Percentiles rank a stretch among this genome's conserved stretches.
Evolutionary conservation across 2,329 filamentous ascomycete species (phyloP).

Genomic region (Aureobasidium sp.): DNA sequence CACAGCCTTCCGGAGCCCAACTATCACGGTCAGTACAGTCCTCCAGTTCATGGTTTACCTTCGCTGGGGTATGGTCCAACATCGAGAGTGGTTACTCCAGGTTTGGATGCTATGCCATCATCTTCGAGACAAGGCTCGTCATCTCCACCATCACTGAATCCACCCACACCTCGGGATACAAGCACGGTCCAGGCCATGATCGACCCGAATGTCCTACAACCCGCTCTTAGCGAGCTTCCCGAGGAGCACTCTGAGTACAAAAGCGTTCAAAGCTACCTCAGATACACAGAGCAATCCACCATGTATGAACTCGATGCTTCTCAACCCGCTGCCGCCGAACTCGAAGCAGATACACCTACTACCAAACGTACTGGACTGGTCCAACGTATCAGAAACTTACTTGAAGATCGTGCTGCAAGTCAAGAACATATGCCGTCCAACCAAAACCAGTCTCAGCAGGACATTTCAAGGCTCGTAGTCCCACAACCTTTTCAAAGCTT

Average conservation of each 20-base stretch:
- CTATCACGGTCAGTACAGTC: background rate
- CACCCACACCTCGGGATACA: constrained; percentile 36
- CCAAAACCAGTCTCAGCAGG: background rate
- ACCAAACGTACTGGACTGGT: constrained; percentile 29
- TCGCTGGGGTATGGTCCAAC: constrained; percentile 17
- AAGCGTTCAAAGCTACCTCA: constrained; percentile 30
- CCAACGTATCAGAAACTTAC: constrained; percentile 36
- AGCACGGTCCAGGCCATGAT: constrained; percentile 30
- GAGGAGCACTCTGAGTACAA: constrained; percentile 31
- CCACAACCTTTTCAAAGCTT: background rate
- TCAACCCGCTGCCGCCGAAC: constrained; percentile 6
- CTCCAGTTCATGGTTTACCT: background rate
- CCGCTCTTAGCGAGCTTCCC: constrained; percentile 25
- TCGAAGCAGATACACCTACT: constrained; percentile 3
- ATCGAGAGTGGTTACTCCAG: constrained; percentile 28
- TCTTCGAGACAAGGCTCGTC: constrained; percentile 39
- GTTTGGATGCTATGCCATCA: constrained; percentile 34
- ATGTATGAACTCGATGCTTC: constrained; percentile 28
- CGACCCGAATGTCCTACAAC: constrained; percentile 22
- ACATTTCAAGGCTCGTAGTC: background rate
- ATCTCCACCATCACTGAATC: constrained; percentile 32
- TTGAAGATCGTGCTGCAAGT: constrained; percentile 32
- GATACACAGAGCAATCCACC: constrained; percentile 28
- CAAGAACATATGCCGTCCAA: background rate
- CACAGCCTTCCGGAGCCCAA: background rate